Percentiles rank a stretch among this genome's conserved stretches.
These are phyloP conservation scores for Blastobotrys robertii DNA, from an alignment of 805 yeast species.

Conservation along the genomic window DNA sequence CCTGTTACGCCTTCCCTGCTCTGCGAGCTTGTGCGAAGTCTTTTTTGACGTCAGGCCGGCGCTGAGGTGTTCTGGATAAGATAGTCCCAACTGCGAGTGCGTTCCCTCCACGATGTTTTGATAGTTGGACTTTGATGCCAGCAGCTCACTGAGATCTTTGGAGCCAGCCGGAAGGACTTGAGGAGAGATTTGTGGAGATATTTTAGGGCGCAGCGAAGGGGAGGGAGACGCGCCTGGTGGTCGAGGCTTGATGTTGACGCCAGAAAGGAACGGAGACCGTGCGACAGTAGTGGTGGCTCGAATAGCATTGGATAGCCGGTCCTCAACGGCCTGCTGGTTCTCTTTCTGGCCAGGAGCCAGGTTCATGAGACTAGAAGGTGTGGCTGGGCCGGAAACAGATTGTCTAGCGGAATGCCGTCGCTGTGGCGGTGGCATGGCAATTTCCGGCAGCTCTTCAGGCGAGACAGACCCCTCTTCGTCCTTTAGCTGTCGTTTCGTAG, in stretches of 20 bases:
- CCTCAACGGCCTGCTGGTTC: constrained; percentile 6
- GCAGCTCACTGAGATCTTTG: constrained; percentile 16
- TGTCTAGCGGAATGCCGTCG: constrained; percentile 1
- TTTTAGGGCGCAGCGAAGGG: constrained; percentile 15
- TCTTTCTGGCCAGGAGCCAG: constrained; percentile 3
- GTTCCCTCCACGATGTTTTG: constrained; percentile 35
- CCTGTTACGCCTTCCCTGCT: constrained; percentile 90
- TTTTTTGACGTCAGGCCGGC: constrained; percentile 40
- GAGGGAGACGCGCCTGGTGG: constrained; percentile 15
- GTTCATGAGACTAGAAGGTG: constrained; percentile 27
- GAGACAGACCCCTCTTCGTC: constrained; percentile 1
- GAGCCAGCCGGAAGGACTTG: constrained; percentile 2
- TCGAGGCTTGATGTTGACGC: constrained; percentile 5
- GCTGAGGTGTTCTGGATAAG: constrained; percentile 33
- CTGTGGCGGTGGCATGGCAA: constrained; percentile 13
- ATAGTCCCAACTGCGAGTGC: constrained; percentile 32
- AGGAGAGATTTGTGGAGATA: constrained; percentile 17
- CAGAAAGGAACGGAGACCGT: neutral
- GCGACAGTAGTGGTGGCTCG: constrained; percentile 11
- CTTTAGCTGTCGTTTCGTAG: neutral
- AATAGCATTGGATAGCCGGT: constrained; percentile 15
- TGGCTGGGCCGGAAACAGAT: constrained; percentile 20
- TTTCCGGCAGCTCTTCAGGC: constrained; percentile 6
- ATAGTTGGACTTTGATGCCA: constrained; percentile 34
- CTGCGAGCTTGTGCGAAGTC: constrained; percentile 82